Base-by-base conservation (phyloP, 2,329 filamentous ascomycete genomes). In the Chrysoporthe deuterocubensis region DNA sequence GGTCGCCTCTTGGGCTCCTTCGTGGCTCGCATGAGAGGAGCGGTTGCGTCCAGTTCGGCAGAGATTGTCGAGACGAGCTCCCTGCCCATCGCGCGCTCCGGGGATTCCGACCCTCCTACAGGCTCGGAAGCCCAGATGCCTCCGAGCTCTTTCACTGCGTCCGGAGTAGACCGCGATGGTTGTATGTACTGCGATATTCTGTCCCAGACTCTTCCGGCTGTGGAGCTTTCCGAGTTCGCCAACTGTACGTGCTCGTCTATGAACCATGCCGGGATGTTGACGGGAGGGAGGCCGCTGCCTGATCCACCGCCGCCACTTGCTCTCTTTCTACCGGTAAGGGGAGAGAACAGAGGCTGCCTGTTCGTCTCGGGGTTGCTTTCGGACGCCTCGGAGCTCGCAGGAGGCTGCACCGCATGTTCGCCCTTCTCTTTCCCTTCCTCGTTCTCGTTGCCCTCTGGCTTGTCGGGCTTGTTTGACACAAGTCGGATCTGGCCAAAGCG, bases 191-290 rank as follows among this genome's bases (percentile, higher is more conserved):
- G 64, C 40, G 42, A 57, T 14, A 69, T 37, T 26, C 69, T 69
- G 43, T 65, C 66, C 71, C 46, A 64, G 64, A 44, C 69, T 70
- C 21, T 73, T 71, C 69, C 69, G 71, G 66, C 70, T 52, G 64
- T 60, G 58, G 44, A 69, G 65, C 68, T 71, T 57, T 71, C 66
- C 65, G 64, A 65, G 70, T 80, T 81, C 76, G 42, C 82, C 73
- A 59, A 75, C 75, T 61, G 65, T 40, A 91, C 82, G 65, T 85
- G 85, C 26, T 79, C 76, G 50, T 83, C 77, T 64, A 87, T 76
- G 70, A 91, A 92, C 76, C 82, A 84, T 66, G 81, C 76, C 0
- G 89, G 88, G 16, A 92, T 78, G 62, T 83, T 79, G 32, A 87
- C 78, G 2, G 82, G 80, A n/a, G 86, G 86, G 13, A 87, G 68